These are phyloP conservation scores for Didymella pinodella DNA, from an alignment of 2,329 filamentous ascomycete species.

Conservation along the genomic window DNA sequence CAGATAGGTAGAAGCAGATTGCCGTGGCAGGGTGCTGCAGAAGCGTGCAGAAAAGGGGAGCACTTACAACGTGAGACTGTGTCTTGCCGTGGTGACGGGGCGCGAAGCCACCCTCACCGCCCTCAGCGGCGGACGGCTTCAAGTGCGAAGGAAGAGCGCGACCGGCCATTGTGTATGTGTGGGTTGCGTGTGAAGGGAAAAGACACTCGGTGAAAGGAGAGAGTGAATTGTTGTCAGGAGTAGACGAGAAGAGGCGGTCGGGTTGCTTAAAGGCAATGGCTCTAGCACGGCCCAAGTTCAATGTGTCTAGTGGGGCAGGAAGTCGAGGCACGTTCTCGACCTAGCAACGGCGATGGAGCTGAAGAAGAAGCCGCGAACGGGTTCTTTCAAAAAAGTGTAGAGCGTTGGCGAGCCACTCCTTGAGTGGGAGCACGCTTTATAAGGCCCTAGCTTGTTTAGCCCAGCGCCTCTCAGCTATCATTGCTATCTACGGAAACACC, in stretches of 20 bases:
- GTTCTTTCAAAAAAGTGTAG: conserved; percentile 17
- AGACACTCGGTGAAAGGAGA: conserved; percentile 22
- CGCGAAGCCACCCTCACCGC: conserved; percentile 58
- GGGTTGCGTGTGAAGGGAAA: conserved; percentile 13
- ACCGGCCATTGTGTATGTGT: conserved; percentile 68
- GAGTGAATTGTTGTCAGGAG: conserved; percentile 28
- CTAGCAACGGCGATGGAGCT: conserved; percentile 25
- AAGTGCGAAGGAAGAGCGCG: conserved; percentile 83
- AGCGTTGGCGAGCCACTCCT: conserved; percentile 15
- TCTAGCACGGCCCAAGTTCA: conserved; percentile 17
- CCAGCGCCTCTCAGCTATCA: conserved; percentile 25
- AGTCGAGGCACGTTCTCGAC: conserved; percentile 33
- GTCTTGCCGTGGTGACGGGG: conserved; percentile 81
- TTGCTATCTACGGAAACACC: conserved; percentile 13
- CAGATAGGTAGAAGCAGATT: not conserved
- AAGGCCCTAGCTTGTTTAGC: conserved; percentile 21
- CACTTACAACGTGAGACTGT: conserved; percentile 82
- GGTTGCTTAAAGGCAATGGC: conserved; percentile 31
- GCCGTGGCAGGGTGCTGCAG: not conserved
- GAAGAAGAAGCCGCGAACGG: conserved; percentile 17
- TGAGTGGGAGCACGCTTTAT: conserved; percentile 25
- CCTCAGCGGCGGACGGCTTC: conserved; percentile 64
- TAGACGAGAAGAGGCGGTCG: conserved; percentile 28
- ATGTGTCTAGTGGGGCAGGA: conserved; percentile 32
- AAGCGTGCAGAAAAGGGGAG: conserved; percentile 15